Conservation (phyloP, 208 protist genomes). For the Trypanosomatidae sp. region DNA sequence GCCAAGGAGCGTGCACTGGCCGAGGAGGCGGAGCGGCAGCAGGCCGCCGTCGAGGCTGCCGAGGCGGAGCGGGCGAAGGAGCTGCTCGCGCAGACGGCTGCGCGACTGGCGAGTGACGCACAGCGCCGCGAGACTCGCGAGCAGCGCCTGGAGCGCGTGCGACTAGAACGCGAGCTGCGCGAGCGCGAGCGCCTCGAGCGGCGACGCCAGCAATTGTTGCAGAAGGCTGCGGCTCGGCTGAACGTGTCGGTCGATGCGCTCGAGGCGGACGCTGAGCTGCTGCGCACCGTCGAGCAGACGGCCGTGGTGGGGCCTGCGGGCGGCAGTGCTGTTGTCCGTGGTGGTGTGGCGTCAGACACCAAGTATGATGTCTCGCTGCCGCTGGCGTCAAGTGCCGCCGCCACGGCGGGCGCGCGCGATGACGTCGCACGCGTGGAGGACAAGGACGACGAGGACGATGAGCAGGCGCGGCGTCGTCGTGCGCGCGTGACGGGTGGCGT, state of each 20-base stretch:
- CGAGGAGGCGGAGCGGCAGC: constrained; percentile 46
- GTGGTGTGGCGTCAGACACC: neutral
- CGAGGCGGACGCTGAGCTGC: constrained; percentile 49
- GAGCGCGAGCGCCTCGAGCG: constrained; percentile 50
- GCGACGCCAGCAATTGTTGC: constrained; percentile 31
- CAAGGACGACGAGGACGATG: constrained; percentile 12
- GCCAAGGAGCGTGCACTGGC: constrained; percentile 22
- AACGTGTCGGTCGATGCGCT: constrained; percentile 57
- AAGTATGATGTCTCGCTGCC: no score
- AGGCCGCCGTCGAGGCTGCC: constrained; percentile 42
- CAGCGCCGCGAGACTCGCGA: constrained; percentile 44
- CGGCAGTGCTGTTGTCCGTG: neutral
- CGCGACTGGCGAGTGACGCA: constrained; percentile 10
- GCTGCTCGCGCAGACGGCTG: constrained; percentile 42
- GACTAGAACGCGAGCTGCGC: constrained; percentile 50
- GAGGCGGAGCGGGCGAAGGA: constrained; percentile 40
- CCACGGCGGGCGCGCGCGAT: neutral
- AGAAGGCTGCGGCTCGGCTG: constrained; percentile 38
- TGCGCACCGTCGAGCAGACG: constrained; percentile 24
- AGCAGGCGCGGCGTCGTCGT: constrained; percentile 6
- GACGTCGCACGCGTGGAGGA: constrained; percentile 7
- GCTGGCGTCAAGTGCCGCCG: neutral
- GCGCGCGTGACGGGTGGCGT: constrained; percentile 17
- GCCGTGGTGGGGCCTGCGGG: constrained; percentile 1
- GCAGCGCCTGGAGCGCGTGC: constrained; percentile 51